phyloP scores from a whole-genome alignment of 2,329 filamentous ascomycete species.

The Colletotrichum paranaense region DNA sequence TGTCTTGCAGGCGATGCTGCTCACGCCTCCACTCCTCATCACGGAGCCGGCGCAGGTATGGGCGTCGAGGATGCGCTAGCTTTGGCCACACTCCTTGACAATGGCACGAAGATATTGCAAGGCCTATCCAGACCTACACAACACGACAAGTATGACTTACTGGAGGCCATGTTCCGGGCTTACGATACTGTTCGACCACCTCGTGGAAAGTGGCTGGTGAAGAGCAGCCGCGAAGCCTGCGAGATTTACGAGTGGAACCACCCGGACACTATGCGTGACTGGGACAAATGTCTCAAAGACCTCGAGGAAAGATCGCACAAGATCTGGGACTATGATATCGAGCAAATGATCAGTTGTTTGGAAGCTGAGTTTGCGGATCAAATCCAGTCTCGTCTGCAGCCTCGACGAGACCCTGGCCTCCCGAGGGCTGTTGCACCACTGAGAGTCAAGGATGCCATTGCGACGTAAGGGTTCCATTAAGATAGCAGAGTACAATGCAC shows the following conservation, averaged over 20 bases:
- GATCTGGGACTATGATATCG: background rate
- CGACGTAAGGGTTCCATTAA: background rate
- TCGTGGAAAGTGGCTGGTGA: background rate
- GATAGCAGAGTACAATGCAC: no score
- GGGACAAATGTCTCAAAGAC: background rate
- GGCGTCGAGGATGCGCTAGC: conserved; percentile 38
- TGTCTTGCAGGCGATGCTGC: conserved; percentile 40
- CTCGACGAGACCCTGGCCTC: background rate
- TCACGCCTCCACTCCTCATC: conserved; percentile 39
- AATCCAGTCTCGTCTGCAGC: background rate
- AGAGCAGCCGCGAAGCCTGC: background rate
- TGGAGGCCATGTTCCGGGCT: background rate
- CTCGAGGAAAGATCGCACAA: background rate
- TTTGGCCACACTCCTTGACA: conserved; percentile 7
- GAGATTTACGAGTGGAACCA: background rate
- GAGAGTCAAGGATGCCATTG: background rate
- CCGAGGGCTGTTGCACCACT: background rate
- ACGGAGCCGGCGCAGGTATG: conserved; percentile 37
- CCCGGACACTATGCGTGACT: background rate
- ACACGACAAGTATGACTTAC: background rate
- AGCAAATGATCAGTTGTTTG: background rate
- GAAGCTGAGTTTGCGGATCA: background rate
- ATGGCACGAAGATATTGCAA: background rate
- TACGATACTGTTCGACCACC: background rate
- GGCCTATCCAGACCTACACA: background rate